Percentiles rank a stretch among this genome's conserved stretches.
These are phyloP conservation scores for Sporothrix brasiliensis DNA, from an alignment of 2,329 filamentous ascomycete species.

Conservation along the genomic window DNA sequence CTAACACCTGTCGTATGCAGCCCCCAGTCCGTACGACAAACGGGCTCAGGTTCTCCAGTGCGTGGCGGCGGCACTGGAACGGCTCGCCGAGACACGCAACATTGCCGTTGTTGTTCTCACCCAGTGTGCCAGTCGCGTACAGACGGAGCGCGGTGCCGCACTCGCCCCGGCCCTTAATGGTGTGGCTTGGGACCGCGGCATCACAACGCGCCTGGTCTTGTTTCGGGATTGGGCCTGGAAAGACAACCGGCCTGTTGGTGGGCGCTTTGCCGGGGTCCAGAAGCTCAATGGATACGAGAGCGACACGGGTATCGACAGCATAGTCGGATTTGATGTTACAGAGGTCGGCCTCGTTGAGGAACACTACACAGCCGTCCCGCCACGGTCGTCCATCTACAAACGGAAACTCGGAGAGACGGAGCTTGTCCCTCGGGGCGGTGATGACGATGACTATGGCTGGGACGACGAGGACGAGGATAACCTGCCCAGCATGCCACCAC, in stretches of 20 bases:
- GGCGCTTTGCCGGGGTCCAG: conserved; percentile 65
- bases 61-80: conserved; percentile 71
- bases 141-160: conserved; percentile 65
- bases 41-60: conserved; percentile 57
- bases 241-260: conserved; percentile 50
- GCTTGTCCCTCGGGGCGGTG: conserved; percentile 62
- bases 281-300: conserved; percentile 61
- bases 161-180: conserved; percentile 76
- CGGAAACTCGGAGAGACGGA: conserved; percentile 64
- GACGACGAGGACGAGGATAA: conserved; percentile 64
- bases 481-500: conserved; percentile 62
- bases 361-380: conserved; percentile 45
- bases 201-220: conserved; percentile 72
- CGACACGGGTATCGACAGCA: conserved; percentile 47
- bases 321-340: conserved; percentile 55
- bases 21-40: conserved; percentile 34
- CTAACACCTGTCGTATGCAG: conserved; percentile 3
- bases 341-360: conserved; percentile 48
- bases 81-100: conserved; percentile 71
- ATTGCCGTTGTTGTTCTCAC: conserved; percentile 75
- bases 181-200: conserved; percentile 75
- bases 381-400: conserved; percentile 54
- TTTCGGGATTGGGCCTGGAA: conserved; percentile 75
- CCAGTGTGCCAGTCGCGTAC: conserved; percentile 81
- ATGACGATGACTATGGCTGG: conserved; percentile 74